phyloP scores from a whole-genome alignment of 2,329 filamentous ascomycete species.

The Bipolaris zeicola region DNA sequence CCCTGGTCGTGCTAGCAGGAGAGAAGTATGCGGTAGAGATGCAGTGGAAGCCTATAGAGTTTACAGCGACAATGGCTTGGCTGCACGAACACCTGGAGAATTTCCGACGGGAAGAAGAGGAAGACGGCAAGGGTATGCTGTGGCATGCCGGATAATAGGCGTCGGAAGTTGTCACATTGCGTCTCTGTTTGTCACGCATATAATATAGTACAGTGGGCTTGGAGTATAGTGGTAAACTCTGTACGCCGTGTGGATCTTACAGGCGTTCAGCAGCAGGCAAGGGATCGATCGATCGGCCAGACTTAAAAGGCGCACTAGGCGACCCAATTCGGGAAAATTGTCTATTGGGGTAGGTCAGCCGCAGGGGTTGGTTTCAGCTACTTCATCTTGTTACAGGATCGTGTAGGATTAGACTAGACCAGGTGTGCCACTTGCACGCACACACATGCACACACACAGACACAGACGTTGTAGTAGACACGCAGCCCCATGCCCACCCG shows the following conservation, averaged over 20 bases:
- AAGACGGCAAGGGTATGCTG: conserved; percentile 33
- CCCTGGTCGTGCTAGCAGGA: conserved; percentile 41
- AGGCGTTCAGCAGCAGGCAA: conserved; percentile 11
- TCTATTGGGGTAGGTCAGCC: conserved; percentile 22
- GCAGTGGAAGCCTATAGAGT: conserved; percentile 41
- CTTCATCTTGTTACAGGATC: conserved; percentile 19
- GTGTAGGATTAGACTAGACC: conserved; percentile 23
- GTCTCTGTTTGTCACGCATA: conserved; percentile 2
- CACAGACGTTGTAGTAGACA: too few species aligned
- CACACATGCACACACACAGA: too few species aligned
- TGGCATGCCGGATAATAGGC: conserved; percentile 37
- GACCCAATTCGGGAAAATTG: conserved; percentile 10
- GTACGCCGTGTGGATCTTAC: conserved; percentile 18
- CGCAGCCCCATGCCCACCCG: background rate
- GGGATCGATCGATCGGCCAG: conserved; percentile 13
- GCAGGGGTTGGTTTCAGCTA: conserved; percentile 21
- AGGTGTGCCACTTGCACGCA: conserved; percentile 4
- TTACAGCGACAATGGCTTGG: conserved; percentile 37
- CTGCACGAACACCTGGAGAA: conserved; percentile 34
- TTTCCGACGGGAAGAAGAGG: conserved; percentile 36
- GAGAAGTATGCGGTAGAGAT: conserved; percentile 40
- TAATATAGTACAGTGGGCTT: conserved; percentile 1
- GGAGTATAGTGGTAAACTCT: conserved; percentile 9
- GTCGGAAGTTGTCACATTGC: background rate
- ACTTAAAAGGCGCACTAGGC: conserved; percentile 6